A percentile compares a stretch with the other conserved stretches of the same genome.
These are phyloP conservation scores for Populus nigra DNA, from an alignment of 345 rosid genomes.

Conservation along the genomic window DNA sequence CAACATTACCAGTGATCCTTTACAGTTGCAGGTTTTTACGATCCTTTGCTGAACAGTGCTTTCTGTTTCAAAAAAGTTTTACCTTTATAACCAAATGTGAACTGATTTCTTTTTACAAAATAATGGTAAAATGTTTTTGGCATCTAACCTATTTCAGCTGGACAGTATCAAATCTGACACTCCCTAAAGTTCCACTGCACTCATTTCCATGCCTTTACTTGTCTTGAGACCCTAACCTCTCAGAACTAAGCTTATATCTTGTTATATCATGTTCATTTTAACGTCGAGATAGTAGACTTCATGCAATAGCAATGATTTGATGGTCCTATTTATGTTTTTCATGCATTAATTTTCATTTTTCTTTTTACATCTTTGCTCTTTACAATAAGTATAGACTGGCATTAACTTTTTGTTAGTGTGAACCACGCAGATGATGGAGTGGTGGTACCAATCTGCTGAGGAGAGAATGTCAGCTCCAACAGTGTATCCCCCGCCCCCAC, in stretches of 20 bases:
- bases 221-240: neutral
- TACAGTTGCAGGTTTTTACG: neutral
- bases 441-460: constrained; percentile 99
- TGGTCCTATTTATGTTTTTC: neutral
- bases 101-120: neutral
- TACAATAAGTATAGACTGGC: neutral
- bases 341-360: neutral
- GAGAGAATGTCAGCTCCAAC: constrained; percentile 98
- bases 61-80: neutral
- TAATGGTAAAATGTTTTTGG: neutral
- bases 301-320: neutral
- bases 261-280: neutral
- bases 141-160: neutral
- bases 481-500: constrained; percentile 96
- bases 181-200: neutral
- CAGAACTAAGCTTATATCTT: neutral
- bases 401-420: constrained; percentile 2
- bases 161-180: neutral
- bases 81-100: neutral
- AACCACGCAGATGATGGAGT: constrained; percentile 87
- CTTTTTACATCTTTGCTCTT: neutral
- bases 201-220: neutral
- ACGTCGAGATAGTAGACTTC: neutral
- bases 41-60: neutral
- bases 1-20: neutral